A percentile compares a stretch with the other conserved stretches of the same genome.
These are phyloP conservation scores for Mortierella polycephala DNA, from an alignment of 371 early-diverging fungal genomes.

Conservation along the genomic window DNA sequence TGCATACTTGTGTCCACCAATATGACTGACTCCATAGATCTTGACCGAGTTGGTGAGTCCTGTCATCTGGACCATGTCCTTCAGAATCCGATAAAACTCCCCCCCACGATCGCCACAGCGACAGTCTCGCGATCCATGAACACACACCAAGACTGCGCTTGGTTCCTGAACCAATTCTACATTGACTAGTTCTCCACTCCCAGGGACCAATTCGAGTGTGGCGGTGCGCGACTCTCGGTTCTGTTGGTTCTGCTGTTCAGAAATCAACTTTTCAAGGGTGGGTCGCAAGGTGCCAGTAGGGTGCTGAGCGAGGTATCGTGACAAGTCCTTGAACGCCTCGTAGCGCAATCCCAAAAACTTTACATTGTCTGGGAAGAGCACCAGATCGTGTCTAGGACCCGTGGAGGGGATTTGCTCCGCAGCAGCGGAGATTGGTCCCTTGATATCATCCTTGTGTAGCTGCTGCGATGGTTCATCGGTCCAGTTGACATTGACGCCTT, in stretches of 20 bases:
- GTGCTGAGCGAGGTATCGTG: constrained; percentile 30
- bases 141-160: constrained; percentile 45
- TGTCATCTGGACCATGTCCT: constrained; percentile 45
- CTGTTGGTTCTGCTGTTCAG: background rate
- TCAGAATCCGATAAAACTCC: constrained; percentile 36
- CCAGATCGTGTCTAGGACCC: constrained; percentile 43
- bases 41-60: constrained; percentile 41
- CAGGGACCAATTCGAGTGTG: constrained; percentile 31
- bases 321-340: constrained; percentile 42
- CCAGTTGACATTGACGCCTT: constrained; percentile 46
- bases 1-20: constrained; percentile 51
- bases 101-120: constrained; percentile 48
- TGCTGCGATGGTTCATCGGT: constrained; percentile 16
- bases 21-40: constrained; percentile 49
- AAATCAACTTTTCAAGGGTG: constrained; percentile 10
- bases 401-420: constrained; percentile 10
- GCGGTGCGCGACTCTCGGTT: background rate
- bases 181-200: constrained; percentile 30
- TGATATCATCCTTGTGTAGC: background rate
- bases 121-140: constrained; percentile 50
- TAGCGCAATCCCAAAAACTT: constrained; percentile 25
- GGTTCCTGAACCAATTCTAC: constrained; percentile 33
- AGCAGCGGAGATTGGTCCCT: too few relatives aligned
- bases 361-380: constrained; percentile 50
- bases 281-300: constrained; percentile 38